These are phyloP conservation scores for Gyrodon lividus DNA, from an alignment of 768 basidiomycete genomes.

Conservation along the genomic window DNA sequence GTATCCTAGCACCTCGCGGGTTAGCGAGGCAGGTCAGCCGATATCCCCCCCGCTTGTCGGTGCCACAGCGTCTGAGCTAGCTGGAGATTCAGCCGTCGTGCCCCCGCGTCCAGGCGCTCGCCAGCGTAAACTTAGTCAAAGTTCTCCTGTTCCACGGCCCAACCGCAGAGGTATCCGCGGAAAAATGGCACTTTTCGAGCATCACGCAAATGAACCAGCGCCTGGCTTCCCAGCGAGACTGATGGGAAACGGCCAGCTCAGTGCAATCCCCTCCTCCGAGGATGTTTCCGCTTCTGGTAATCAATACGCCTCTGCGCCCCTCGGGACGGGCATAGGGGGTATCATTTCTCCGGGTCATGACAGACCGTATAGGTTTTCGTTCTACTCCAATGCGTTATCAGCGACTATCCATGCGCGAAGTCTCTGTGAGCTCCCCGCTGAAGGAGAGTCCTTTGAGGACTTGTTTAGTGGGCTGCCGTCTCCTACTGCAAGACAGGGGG, in stretches of 20 bases:
- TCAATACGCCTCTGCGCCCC: slow-evolving; percentile 9
- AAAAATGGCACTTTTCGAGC: slow-evolving; percentile 91
- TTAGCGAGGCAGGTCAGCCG: slow-evolving; percentile 9
- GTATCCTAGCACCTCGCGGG: slow-evolving; percentile 12
- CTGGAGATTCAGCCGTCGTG: slow-evolving; percentile 9
- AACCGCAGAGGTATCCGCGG: slow-evolving; percentile 62
- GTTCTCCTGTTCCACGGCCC: slow-evolving; percentile 63
- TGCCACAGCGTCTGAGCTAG: slow-evolving; percentile 7
- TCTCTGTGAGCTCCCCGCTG: slow-evolving; percentile 89
- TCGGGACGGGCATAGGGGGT: slow-evolving; percentile 18
- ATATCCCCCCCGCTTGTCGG: slow-evolving; percentile 1
- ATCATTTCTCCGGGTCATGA: slow-evolving; percentile 64
- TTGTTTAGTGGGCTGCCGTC: slow-evolving; percentile 63
- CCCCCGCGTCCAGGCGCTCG: slow-evolving; percentile 41
- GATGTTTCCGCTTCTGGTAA: slow-evolving; percentile 31
- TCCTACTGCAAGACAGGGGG: slow-evolving; percentile 7
- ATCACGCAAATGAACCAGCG: slow-evolving; percentile 45
- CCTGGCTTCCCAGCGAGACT: slow-evolving; percentile 46
- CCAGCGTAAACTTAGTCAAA: slow-evolving; percentile 86
- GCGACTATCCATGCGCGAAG: slow-evolving; percentile 95
- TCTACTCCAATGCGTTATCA: slow-evolving; percentile 90
- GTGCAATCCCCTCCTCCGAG: slow-evolving; percentile 41
- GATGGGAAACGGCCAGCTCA: slow-evolving; percentile 29
- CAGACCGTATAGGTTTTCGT: slow-evolving; percentile 95
- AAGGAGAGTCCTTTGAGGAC: slow-evolving; percentile 90